Conservation (phyloP, 2,329 filamentous ascomycete genomes). For the Harringtonia lauricola region DNA sequence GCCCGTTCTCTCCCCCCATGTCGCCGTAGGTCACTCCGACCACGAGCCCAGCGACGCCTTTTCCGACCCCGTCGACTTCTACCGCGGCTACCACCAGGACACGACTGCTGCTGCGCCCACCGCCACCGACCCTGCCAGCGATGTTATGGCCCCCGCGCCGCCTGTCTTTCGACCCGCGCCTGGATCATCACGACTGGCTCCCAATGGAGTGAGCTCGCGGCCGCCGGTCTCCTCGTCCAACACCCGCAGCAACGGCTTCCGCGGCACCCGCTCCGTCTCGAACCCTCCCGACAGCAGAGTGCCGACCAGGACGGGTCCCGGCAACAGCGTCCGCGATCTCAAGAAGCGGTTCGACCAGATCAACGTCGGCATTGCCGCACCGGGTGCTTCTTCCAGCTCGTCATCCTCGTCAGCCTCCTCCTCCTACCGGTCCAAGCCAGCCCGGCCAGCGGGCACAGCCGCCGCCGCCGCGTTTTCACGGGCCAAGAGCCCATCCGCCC, state of each 20-base stretch:
- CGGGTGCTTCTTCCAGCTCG: conserved; percentile 12
- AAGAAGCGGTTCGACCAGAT: conserved; percentile 67
- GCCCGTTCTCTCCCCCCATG: conserved; percentile 2
- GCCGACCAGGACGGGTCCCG: conserved; percentile 1
- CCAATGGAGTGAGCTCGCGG: conserved; percentile 33
- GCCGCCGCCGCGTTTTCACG: background rate
- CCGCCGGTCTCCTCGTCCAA: conserved; percentile 26
- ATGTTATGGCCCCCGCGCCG: conserved; percentile 28
- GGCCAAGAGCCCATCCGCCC: background rate
- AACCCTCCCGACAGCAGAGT: conserved; percentile 34
- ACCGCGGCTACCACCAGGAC: conserved; percentile 10
- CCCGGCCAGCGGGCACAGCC: background rate
- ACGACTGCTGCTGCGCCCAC: conserved; percentile 2
- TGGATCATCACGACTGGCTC: conserved; percentile 31
- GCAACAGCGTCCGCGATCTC: conserved; percentile 67
- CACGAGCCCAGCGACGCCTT: background rate
- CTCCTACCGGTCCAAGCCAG: background rate
- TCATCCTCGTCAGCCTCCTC: conserved; percentile 8
- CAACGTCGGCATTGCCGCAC: conserved; percentile 12
- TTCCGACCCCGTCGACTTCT: conserved; percentile 9
- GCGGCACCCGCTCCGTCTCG: conserved; percentile 42
- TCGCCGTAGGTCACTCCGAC: background rate
- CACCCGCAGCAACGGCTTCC: conserved; percentile 27
- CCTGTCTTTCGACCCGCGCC: conserved; percentile 30
- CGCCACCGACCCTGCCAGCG: conserved; percentile 11